These are phyloP conservation scores for Closterium sp. DNA, from an alignment of 139 green algal genomes.

Conservation along the genomic window DNA sequence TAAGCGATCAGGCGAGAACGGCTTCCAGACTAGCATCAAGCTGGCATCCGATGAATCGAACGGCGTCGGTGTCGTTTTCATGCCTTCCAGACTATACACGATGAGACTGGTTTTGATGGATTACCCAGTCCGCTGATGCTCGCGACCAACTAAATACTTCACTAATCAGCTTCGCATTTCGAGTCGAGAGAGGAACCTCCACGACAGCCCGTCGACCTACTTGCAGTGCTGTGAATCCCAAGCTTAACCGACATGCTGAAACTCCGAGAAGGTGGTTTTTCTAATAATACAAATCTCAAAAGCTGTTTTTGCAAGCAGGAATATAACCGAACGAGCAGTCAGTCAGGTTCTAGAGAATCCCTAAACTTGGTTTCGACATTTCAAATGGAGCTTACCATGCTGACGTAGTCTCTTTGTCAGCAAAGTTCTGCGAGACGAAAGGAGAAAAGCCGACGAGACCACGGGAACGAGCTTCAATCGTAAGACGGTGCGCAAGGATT, in stretches of 20 bases:
- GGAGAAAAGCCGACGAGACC: background rate
- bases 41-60: background rate
- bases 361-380: background rate
- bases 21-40: too few relatives aligned
- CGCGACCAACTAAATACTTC: background rate
- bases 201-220: background rate
- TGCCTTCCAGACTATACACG: background rate
- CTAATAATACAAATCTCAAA: background rate
- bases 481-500: background rate
- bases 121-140: background rate
- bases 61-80: background rate
- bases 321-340: background rate
- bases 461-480: background rate
- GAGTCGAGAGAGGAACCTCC: too few relatives aligned
- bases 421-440: background rate
- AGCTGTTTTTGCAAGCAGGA: background rate
- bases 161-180: background rate
- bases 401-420: background rate
- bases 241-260: background rate
- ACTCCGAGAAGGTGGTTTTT: background rate
- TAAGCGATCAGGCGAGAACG: too few relatives aligned
- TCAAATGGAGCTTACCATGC: background rate
- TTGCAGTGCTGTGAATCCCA: background rate
- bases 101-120: background rate
- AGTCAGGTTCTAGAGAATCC: background rate